phyloP scores from a whole-genome alignment of 805 yeast species.

The Kazachstania taianensis region DNA sequence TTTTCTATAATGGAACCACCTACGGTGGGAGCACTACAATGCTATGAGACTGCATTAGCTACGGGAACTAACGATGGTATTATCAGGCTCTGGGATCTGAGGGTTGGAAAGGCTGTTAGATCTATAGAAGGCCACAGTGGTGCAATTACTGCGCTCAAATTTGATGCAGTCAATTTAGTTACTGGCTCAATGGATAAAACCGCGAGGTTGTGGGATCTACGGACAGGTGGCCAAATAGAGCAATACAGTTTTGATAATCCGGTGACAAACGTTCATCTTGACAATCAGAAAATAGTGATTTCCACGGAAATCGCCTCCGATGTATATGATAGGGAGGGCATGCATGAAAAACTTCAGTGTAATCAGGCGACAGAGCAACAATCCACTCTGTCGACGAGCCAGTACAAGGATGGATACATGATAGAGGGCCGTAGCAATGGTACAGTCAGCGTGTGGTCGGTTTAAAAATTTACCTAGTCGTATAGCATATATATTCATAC shows the following conservation, averaged over 20 bases:
- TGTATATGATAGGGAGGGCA: conserved; percentile 45
- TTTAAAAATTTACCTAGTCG: too few species aligned
- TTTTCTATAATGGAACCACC: conserved; percentile 19
- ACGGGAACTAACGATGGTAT: conserved; percentile 69
- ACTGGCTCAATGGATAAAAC: conserved; percentile 58
- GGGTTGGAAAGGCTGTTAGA: conserved; percentile 57
- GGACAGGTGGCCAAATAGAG: conserved; percentile 53
- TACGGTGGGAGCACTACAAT: conserved; percentile 57
- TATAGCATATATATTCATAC: too few species aligned
- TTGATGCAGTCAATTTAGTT: conserved; percentile 50
- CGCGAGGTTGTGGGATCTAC: conserved; percentile 59
- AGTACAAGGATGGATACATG: conserved; percentile 53
- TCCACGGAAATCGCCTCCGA: conserved; percentile 38
- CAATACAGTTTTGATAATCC: conserved; percentile 51
- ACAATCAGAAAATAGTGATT: conserved; percentile 44
- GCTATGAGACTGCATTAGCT: conserved; percentile 65
- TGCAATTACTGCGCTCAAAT: conserved; percentile 55
- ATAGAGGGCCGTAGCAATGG: conserved; percentile 58
- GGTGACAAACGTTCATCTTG: conserved; percentile 48
- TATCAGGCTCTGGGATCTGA: conserved; percentile 66
- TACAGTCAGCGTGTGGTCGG: conserved; percentile 54
- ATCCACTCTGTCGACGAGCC: conserved; percentile 57
- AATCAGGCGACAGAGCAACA: conserved; percentile 39
- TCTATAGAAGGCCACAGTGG: conserved; percentile 57
- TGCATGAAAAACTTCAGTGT: conserved; percentile 43